Percentiles rank a stretch among this genome's conserved stretches.
Evolutionary conservation across 2,329 filamentous ascomycete species (phyloP).

Genomic region (Ramularia endophylla): DNA sequence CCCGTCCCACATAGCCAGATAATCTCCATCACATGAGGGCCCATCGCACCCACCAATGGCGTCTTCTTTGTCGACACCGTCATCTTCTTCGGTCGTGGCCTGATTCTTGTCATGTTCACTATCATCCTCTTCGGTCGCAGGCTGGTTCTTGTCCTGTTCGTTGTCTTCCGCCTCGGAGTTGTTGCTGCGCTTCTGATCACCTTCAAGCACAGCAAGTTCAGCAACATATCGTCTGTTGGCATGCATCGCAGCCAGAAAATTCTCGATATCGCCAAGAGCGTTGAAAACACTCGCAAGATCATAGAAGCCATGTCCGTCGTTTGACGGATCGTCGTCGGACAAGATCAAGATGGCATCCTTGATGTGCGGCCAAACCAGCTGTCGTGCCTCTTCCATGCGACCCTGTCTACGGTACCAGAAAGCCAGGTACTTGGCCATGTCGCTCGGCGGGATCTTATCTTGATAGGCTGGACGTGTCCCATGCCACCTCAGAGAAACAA

Average conservation of each 20-base stretch:
- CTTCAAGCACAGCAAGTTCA: neutral
- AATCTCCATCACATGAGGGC: neutral
- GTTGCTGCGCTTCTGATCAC: neutral
- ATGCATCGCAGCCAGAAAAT: neutral
- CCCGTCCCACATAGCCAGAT: neutral
- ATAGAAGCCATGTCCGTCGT: neutral
- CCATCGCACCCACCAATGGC: constrained; percentile 1
- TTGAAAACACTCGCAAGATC: neutral
- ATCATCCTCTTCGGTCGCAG: too few species aligned
- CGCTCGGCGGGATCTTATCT: neutral
- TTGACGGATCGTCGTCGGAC: neutral
- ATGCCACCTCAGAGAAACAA: neutral
- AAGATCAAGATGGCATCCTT: neutral
- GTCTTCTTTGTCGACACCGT: neutral
- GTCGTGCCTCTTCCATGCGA: neutral
- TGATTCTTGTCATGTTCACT: too few species aligned
- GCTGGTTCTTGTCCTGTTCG: too few species aligned
- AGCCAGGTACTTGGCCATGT: neutral
- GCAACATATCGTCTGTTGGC: neutral
- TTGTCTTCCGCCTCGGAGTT: too few species aligned
- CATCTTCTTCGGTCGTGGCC: too few species aligned
- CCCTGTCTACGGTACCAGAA: neutral
- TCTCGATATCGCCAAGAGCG: neutral
- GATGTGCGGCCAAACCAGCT: neutral
- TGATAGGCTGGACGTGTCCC: too few species aligned